Evolutionary conservation across 768 basidiomycete species (phyloP), one percentile per base, ranked within the genome.

Genomic region (Termitomyces sp.): DNA sequence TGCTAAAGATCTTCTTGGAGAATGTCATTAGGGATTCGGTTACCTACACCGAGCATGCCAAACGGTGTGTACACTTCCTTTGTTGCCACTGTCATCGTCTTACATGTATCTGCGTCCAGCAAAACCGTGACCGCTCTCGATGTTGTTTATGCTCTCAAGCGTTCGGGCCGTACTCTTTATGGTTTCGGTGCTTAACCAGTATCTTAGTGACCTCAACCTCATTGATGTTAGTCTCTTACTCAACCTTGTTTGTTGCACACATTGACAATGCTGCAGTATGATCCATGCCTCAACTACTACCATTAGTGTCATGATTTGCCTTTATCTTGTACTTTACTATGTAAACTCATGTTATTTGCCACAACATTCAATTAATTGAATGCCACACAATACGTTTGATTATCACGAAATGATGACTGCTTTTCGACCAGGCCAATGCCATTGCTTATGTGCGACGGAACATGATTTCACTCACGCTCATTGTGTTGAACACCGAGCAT

Each of bases 1-100:
- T 92, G 13, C 79, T 94, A 61, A 94, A 92, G 78, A 90, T 92
- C 66, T 92, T 91, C 81, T 80, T 90, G 34, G 88, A 90, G 75
- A 89, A 87, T 60, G 85, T 93, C 66, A 93, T 94, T 67, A 86
- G 91, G 65, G 92, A 94, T 76, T 92, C 90, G 2, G 92, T 94
- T 64, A 94, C 92, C 53, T 94, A 94, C 79, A 94, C 92, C 39
- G 92, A 94, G 72, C 92, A 93, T 78, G 91, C 92, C 58, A 93
- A 93, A 75, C 82, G 88, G 66, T 65, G 42, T 56, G 61, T 41
- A 5, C 16, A 44, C 18, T 41, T 24, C 18, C 13, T 10, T 42
- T 18, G 39, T 3, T 20, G 46, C 20, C n/a, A 24, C 16, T n/a
- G 39, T 47, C 26, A 31, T 49, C 0, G 4, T 53, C 22, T 16